These are phyloP conservation scores for Neoascochyta sp. DNA, from an alignment of 2,329 filamentous ascomycete species.

Conservation along the genomic window DNA sequence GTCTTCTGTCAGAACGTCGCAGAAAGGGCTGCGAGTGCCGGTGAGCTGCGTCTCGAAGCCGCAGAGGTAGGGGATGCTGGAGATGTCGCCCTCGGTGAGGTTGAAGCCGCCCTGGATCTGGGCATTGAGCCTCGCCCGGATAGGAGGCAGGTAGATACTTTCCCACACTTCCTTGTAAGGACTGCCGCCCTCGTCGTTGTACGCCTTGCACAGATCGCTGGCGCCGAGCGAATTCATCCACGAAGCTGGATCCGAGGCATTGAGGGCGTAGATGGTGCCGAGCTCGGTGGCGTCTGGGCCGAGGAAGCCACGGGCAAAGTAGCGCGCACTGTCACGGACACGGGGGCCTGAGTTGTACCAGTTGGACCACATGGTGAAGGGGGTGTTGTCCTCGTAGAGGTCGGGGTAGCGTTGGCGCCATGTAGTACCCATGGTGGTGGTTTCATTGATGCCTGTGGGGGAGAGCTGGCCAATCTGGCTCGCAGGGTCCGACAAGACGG, in stretches of 20 bases:
- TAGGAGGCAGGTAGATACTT: constrained; percentile 51
- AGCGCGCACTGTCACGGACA: constrained; percentile 59
- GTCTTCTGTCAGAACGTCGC: constrained; percentile 57
- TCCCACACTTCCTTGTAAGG: constrained; percentile 49
- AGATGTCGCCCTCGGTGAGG: constrained; percentile 53
- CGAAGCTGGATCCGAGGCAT: constrained; percentile 51
- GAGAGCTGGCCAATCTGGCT: constrained; percentile 58
- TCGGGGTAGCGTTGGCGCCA: constrained; percentile 46
- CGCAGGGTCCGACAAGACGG: constrained; percentile 53
- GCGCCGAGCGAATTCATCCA: constrained; percentile 62
- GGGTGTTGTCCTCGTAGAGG: constrained; percentile 48
- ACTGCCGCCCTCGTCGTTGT: constrained; percentile 53
- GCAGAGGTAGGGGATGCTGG: constrained; percentile 64
- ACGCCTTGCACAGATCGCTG: constrained; percentile 61
- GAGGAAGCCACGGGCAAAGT: constrained; percentile 60
- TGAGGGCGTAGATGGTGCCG: constrained; percentile 58
- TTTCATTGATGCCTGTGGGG: constrained; percentile 61
- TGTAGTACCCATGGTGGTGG: constrained; percentile 54
- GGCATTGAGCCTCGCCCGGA: constrained; percentile 53
- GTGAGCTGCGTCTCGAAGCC: constrained; percentile 68
- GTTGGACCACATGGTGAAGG: constrained; percentile 62
- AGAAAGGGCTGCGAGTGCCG: constrained; percentile 58
- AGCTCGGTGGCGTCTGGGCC: constrained; percentile 53
- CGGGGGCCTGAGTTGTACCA: constrained; percentile 54
- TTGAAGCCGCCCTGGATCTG: constrained; percentile 54